Evolutionary conservation across 139 green algal species (phyloP), one percentile per base, ranked within the genome.

Genomic region (Chlamydomonas sp.): DNA sequence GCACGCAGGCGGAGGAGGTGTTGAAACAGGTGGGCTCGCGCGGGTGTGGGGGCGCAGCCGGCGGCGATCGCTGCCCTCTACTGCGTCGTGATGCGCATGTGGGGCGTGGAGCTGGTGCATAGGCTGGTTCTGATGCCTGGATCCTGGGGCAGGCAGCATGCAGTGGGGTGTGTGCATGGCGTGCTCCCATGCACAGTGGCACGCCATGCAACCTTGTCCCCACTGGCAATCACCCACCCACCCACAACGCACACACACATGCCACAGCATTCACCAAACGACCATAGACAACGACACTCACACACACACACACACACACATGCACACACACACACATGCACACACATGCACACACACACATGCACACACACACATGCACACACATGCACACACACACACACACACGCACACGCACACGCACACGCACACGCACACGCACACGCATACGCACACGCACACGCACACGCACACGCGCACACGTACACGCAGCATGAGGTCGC

Each of bases 11-110:
- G 1, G 91, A 96, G 60, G 70, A 79, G 1, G 43, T 85, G 1
- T 77, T 97, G 8, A 85, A 87, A 36, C 82, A 92, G 83, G 89
- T 92, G 3, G 28, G 48, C 48, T 63, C 26, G 3, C 24, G 13
- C 63, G 39, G 4, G 29, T 63, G 30, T 37, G 10, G 22, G 31
- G 30, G 34, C 34, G 31, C n/a, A 2, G 22, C 10, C 30, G 4
- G 6, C 29, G 48, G 10, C 36, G 5, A 5, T 38, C 43, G 16
- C 13, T 24, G 20, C 48, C 3, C 4, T 8, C 3, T 69, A 24
- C 22, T 30, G 20, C 22, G n/a, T n/a, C n/a, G n/a, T n/a, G n/a
- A n/a, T n/a, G n/a, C n/a, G n/a, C n/a, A n/a, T n/a, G n/a, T n/a
- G n/a, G n/a, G n/a, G n/a, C n/a, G n/a, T n/a, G n/a, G n/a, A n/a